phyloP scores from a whole-genome alignment of 768 basidiomycete species.

The Mycena indigotica region DNA sequence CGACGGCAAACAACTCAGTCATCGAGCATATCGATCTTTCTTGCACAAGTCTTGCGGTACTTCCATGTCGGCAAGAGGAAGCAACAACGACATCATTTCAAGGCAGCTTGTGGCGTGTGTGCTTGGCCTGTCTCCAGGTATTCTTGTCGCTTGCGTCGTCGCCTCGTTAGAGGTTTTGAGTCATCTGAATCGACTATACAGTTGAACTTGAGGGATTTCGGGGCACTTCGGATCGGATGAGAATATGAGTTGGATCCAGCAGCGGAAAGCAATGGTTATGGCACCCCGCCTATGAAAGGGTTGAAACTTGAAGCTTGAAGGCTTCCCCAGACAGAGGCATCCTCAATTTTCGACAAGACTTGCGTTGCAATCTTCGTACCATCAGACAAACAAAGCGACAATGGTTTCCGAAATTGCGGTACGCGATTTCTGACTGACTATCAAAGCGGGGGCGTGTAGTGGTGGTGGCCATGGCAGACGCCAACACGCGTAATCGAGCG shows the following conservation, averaged over 20 bases:
- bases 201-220: constrained; percentile 43
- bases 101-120: constrained; percentile 35
- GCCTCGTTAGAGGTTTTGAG: constrained; percentile 36
- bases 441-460: constrained; percentile 50
- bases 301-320: neutral
- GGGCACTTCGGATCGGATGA: constrained; percentile 45
- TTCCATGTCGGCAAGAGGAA: constrained; percentile 38
- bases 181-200: constrained; percentile 37
- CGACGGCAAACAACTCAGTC: constrained; percentile 43
- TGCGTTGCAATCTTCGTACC: constrained; percentile 61
- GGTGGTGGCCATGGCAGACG: constrained; percentile 63
- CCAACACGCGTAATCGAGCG: constrained; percentile 82
- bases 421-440: constrained; percentile 78
- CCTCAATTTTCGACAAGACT: constrained; percentile 49
- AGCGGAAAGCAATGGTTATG: constrained; percentile 5
- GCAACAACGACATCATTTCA: constrained; percentile 25
- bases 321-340: constrained; percentile 35
- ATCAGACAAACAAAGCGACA: constrained; percentile 54
- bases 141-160: constrained; percentile 46
- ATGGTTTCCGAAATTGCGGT: constrained; percentile 87
- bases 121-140: constrained; percentile 49
- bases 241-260: constrained; percentile 25
- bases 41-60: constrained; percentile 56
- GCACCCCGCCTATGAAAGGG: neutral
- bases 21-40: constrained; percentile 49